Evolutionary conservation across 768 basidiomycete genomes (phyloP), one percentile per base, ranked within the genome.

Genomic region (Hygrocybe punicea): DNA sequence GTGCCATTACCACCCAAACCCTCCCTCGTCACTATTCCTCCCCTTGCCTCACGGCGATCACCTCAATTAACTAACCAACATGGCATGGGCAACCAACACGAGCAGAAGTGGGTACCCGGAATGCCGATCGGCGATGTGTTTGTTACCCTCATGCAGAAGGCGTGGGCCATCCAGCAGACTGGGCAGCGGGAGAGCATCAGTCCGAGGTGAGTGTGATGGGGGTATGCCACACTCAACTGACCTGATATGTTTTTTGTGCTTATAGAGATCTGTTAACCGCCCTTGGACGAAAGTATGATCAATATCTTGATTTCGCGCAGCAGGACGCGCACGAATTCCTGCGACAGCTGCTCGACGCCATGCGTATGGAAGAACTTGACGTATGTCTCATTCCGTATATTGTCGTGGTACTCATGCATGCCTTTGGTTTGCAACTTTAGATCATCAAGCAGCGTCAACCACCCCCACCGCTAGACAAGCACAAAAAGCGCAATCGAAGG

Each of bases 261-360:
- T 35, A 53, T 29, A 90, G 89, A 64, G 77, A 79, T 6, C 65
- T 96, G 39, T 72, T 96, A 16, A 68, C 77, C 25, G 78, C 82
- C 10, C 75, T 97, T 14, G 89, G 93, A 2, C 76, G 78, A 62
- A 97, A 96, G 72, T 90, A 95, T 67, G 92, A 93, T 61, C 94
- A 98, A 65, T 98, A 97, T 65, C 83, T 91, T 45, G 94, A 95
- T 66, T 95, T 94, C 69, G 85, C 89, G 7, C 95, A 98, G 70
- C 95, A 97, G 70, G 95, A 98, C 66, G 92, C 94, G 21, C 95
- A 97, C 69, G 95, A 98, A 74, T 87, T 96, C 60, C 73, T 98
- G 23, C 81, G 91, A 34, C 93, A 94, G 60, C 76, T 98, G 58
- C 76, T 97, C 37, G 95, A 97, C 68, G 89, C 86, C 17, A 89